A percentile compares a stretch with the other conserved stretches of the same genome.
Conservation (phyloP, 2,329 filamentous ascomycete species). For the Alternaria infectoria region DNA sequence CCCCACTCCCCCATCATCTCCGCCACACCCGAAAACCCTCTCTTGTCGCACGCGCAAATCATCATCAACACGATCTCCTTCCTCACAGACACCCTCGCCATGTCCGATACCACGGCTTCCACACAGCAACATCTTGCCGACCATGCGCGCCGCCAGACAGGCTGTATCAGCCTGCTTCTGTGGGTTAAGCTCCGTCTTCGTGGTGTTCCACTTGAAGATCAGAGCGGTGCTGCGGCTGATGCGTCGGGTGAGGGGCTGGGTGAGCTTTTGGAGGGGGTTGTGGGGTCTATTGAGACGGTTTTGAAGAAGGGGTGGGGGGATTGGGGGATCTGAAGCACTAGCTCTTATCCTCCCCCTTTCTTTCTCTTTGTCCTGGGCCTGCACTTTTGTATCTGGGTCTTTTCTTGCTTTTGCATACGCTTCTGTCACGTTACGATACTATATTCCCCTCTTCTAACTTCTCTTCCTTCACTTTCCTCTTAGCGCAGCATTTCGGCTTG, state of each 20-base stretch:
- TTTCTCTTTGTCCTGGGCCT: background rate
- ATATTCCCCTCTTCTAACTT: no score
- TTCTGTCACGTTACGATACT: background rate
- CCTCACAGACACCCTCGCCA: conserved; percentile 28
- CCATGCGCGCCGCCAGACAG: conserved; percentile 32
- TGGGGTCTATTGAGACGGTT: conserved; percentile 38
- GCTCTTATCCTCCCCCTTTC: background rate
- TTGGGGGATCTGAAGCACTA: conserved; percentile 32
- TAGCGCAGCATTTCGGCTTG: background rate
- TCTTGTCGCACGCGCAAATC: conserved; percentile 22
- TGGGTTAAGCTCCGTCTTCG: conserved; percentile 43
- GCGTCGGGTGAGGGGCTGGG: conserved; percentile 31
- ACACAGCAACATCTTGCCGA: conserved; percentile 25
- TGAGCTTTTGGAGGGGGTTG: conserved; percentile 38
- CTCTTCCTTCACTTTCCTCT: background rate
- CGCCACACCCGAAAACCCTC: conserved; percentile 11
- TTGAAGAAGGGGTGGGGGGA: conserved; percentile 37
- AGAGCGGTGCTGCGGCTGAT: conserved; percentile 15
- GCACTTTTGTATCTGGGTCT: background rate
- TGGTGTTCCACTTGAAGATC: conserved; percentile 22
- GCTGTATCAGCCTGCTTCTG: conserved; percentile 37
- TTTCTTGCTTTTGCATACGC: background rate
- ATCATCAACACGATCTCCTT: conserved; percentile 34
- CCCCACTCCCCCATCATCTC: conserved; percentile 21
- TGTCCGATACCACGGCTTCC: conserved; percentile 18